Conservation (phyloP, 2,329 filamentous ascomycete genomes). For the Rhexocercosporidium sp. region DNA sequence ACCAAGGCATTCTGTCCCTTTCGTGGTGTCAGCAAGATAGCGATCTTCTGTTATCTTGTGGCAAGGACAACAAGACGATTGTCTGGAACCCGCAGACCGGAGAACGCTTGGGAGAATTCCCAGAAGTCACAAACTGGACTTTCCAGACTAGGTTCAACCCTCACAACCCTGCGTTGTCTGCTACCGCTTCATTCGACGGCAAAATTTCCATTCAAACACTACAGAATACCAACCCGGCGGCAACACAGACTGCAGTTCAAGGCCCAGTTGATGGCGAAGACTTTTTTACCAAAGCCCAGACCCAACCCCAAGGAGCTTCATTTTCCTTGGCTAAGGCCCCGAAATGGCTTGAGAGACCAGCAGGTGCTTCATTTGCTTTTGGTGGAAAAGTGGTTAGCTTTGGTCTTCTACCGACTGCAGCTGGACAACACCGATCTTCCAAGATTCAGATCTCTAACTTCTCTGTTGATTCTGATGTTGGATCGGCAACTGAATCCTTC, state of each 20-base stretch:
- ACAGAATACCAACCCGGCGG: constrained; percentile 86
- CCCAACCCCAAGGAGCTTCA: constrained; percentile 85
- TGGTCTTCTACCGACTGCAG: constrained; percentile 59
- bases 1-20: constrained; percentile 89
- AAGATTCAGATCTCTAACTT: constrained; percentile 87
- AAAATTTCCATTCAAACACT: constrained; percentile 94
- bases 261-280: constrained; percentile 85
- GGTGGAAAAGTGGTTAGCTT: constrained; percentile 89
- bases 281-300: constrained; percentile 94
- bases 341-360: constrained; percentile 86
- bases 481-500: constrained; percentile 84
- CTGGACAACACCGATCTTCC: constrained; percentile 71
- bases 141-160: constrained; percentile 96
- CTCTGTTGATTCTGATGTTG: constrained; percentile 83
- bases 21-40: constrained; percentile 95
- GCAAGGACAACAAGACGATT: constrained; percentile 94
- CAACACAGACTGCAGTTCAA: constrained; percentile 69
- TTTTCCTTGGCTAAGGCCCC: constrained; percentile 88
- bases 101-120: constrained; percentile 86
- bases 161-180: constrained; percentile 87
- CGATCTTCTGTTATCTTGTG: constrained; percentile 87
- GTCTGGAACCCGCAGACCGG: constrained; percentile 97
- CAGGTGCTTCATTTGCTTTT: constrained; percentile 91
- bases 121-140: constrained; percentile 98
- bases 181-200: constrained; percentile 95